phyloP scores from a whole-genome alignment of 1,139 yeast genomes.

The Suhomyces choctaworum region DNA sequence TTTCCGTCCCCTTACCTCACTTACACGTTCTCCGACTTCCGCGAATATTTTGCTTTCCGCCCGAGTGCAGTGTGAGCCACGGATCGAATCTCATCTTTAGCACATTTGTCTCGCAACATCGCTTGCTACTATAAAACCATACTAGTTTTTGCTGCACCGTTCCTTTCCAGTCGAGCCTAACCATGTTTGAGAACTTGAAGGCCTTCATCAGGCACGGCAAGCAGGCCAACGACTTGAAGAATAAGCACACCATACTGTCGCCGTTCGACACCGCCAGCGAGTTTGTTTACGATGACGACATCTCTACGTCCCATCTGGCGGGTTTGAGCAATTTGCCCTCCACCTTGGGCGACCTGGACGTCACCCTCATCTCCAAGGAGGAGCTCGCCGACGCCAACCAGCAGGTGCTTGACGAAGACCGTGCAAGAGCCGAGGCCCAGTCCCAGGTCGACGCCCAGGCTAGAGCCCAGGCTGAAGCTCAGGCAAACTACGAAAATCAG shows the following conservation, averaged over 20 bases:
- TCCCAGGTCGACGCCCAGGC: conserved; percentile 12
- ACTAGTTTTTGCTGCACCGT: background rate
- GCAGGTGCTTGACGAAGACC: conserved; percentile 2
- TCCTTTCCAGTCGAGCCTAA: conserved; percentile 1
- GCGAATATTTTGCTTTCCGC: conserved; percentile 1
- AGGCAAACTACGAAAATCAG: conserved; percentile 21
- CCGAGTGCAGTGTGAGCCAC: conserved; percentile 5
- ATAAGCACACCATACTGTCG: conserved; percentile 14
- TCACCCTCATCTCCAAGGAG: conserved; percentile 4
- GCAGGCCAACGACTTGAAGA: conserved; percentile 56
- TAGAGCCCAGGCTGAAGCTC: conserved; percentile 9
- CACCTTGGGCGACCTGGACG: conserved; percentile 6
- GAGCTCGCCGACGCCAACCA: background rate
- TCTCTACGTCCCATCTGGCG: background rate
- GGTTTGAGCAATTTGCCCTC: conserved; percentile 11
- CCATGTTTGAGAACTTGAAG: conserved; percentile 61
- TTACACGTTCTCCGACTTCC: background rate
- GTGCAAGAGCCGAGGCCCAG: conserved; percentile 9
- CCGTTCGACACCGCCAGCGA: conserved; percentile 6
- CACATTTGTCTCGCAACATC: background rate
- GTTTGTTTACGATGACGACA: conserved; percentile 4
- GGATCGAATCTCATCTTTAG: conserved; percentile 5
- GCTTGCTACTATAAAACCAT: background rate
- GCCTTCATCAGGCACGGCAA: conserved; percentile 85
- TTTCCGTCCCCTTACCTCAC: background rate